phyloP scores from a whole-genome alignment of 305 asterid species.

The Stenogyne calaminthoides region DNA sequence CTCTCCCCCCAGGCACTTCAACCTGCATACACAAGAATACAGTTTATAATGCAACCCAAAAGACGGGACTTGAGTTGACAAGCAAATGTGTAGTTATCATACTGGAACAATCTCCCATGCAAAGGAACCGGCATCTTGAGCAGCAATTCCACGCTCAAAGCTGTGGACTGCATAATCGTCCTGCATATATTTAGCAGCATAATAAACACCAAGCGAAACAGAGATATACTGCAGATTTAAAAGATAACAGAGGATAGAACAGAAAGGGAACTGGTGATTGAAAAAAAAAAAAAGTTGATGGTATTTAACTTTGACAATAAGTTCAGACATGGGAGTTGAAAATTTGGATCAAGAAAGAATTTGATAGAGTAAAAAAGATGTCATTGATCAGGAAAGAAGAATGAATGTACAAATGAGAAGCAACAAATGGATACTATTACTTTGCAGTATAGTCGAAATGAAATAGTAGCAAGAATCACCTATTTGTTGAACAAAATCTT shows the following conservation, averaged over 20 bases:
- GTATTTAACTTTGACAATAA: background rate
- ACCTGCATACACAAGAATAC: constrained; percentile 59
- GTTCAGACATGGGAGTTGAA: constrained; percentile 1
- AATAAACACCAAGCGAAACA: constrained; percentile 23
- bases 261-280: constrained; percentile 8
- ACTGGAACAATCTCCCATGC: constrained; percentile 96
- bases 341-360: background rate
- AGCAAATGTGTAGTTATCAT: constrained; percentile 34
- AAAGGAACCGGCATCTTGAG: constrained; percentile 80
- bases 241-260: constrained; percentile 3
- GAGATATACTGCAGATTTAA: constrained; percentile 9
- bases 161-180: constrained; percentile 89
- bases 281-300: background rate
- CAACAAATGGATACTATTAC: background rate
- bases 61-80: constrained; percentile 4
- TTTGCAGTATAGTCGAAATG: background rate
- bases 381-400: background rate
- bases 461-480: background rate
- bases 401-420: background rate
- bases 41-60: constrained; percentile 22
- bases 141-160: constrained; percentile 97
- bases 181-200: constrained; percentile 41
- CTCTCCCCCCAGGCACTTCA: constrained; percentile 94
- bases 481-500: background rate
- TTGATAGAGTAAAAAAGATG: background rate